Evolutionary conservation across 495 filamentous ascomycete genomes (phyloP), one percentile per base, ranked within the genome.

Genomic region (Bathelium albidoporum): DNA sequence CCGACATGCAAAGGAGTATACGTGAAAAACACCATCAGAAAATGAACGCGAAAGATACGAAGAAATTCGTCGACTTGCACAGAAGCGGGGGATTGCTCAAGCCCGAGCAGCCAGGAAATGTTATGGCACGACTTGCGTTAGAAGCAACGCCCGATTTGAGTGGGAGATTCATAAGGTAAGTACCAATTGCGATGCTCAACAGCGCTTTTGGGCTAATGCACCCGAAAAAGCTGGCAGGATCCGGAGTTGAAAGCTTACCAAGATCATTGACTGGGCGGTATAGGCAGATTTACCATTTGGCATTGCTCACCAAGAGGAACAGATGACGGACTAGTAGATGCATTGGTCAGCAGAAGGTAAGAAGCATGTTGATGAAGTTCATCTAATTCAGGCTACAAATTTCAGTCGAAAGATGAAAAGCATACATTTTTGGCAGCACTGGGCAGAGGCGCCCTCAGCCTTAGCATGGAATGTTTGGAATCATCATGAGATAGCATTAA

Each of bases 361-460:
- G 14, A 18, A 49, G 14, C 20, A 22, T 49, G 5, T 49, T 22
- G 5, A 49, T 49, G 18, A 5, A 18, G 44, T 49, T 55, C 49
- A 20, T 7, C 9, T 2, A 55, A 24, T 29, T 55, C 7, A 29
- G 49, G 24, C 5, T n/a, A n/a, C 18, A 16, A 28, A 7, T 26
- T 74, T 95, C 90, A 95, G 90, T 79, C 82, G 90, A 94, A 92
- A 94, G 90, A 93, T 94, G 90, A 95, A 95, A 95, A 94, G 87
- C 80, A 82, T 75, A 77, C 83, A 87, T 83, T 82, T 81, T 79
- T 75, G 77, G 80, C 84, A 89, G 85, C 85, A 91, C 85, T 80
- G 82, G 77, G 71, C 73, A 52, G 71, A 78, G 72, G 65, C 64
- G 77, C 76, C 83, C 88, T 95, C 89, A 85, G 90, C 76, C 80